Conservation (phyloP, 2,329 filamentous ascomycete species). For the Pyrenochaeta sp. region DNA sequence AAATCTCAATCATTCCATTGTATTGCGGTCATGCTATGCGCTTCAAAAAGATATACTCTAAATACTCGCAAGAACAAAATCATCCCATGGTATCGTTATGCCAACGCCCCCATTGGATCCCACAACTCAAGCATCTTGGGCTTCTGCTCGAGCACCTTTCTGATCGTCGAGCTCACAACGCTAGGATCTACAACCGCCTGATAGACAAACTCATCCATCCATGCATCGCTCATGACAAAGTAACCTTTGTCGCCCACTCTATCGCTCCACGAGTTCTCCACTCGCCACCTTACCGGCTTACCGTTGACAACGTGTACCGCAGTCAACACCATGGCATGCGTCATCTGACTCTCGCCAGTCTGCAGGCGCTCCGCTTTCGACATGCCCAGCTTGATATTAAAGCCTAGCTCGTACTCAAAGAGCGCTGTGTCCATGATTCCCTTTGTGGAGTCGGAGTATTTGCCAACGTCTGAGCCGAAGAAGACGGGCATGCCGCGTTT, state of each 20-base stretch:
- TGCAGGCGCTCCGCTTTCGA: constrained; percentile 77
- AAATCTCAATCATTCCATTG: too few species aligned
- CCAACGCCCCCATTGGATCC: constrained; percentile 82
- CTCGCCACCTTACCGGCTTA: constrained; percentile 78
- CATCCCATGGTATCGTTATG: too few species aligned
- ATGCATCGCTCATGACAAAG: constrained; percentile 85
- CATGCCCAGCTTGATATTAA: constrained; percentile 77
- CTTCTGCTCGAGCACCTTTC: constrained; percentile 74
- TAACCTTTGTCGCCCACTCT: constrained; percentile 77
- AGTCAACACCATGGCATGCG: constrained; percentile 91
- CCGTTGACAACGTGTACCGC: constrained; percentile 79
- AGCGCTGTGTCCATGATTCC: constrained; percentile 85
- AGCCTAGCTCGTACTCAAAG: constrained; percentile 83
- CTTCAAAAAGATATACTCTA: too few species aligned
- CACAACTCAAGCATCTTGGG: constrained; percentile 71
- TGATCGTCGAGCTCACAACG: constrained; percentile 66
- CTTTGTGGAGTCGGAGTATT: constrained; percentile 72
- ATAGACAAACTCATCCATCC: constrained; percentile 75
- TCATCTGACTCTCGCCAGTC: constrained; percentile 83
- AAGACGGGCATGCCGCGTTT: constrained; percentile 81
- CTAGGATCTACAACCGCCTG: constrained; percentile 84
- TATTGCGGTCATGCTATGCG: neutral
- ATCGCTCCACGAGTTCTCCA: constrained; percentile 86
- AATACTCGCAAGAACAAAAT: too few species aligned
- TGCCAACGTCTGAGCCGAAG: constrained; percentile 88